Evolutionary conservation across 1,284 basidiomycete genomes (phyloP).

Genomic region (Boletus semigastroideus): DNA sequence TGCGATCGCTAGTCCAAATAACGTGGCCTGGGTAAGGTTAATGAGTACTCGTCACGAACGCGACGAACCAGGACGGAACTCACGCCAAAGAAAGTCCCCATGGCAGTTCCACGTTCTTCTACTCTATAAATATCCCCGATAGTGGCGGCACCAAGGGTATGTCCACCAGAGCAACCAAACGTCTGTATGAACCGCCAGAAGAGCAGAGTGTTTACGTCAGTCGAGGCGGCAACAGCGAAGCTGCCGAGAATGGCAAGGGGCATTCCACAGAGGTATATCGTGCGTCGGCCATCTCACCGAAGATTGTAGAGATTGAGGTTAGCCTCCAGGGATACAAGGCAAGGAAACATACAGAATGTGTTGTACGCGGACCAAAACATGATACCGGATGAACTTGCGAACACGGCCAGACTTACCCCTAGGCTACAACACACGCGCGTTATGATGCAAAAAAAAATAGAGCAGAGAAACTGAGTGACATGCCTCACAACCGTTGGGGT

Average conservation of each 20-base stretch:
- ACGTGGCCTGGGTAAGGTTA: conserved; percentile 33
- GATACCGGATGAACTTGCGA: conserved; percentile 23
- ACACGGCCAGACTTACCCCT: conserved; percentile 27
- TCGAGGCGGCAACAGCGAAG: conserved; percentile 41
- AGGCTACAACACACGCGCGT: conserved; percentile 16
- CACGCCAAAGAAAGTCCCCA: conserved; percentile 47
- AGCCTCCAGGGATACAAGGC: not conserved
- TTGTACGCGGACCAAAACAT: conserved; percentile 30
- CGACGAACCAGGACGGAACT: conserved; percentile 10
- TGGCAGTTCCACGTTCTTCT: conserved; percentile 47
- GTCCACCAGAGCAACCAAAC: conserved; percentile 39
- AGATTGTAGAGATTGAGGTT: not conserved
- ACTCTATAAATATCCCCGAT: conserved; percentile 50
- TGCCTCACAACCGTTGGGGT: conserved; percentile 41
- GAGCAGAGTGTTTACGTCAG: conserved; percentile 38
- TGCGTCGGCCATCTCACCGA: conserved; percentile 40
- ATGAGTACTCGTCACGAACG: not conserved
- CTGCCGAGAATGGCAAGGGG: conserved; percentile 46
- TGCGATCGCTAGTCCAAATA: conserved; percentile 47
- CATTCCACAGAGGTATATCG: conserved; percentile 44
- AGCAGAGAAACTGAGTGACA: conserved; percentile 13
- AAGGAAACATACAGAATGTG: conserved; percentile 29
- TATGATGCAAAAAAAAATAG: not conserved
- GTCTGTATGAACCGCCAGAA: conserved; percentile 49
- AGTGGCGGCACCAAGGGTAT: conserved; percentile 47